Conservation (phyloP, 306 rosid genomes). For the Parietaria judaica region DNA sequence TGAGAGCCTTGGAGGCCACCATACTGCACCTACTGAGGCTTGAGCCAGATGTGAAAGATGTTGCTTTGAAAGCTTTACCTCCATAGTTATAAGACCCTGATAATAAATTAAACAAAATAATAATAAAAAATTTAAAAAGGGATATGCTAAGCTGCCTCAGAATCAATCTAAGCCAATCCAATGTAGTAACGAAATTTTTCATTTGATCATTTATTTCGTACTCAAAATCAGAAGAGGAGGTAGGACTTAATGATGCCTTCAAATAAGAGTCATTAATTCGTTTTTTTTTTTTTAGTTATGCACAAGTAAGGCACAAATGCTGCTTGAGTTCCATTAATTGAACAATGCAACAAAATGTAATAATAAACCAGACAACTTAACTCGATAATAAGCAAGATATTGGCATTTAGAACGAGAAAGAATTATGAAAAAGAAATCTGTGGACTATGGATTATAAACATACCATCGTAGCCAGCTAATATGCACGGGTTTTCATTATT, state of each 20-base stretch:
- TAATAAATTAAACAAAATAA: not conserved
- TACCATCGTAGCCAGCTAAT: constrained; percentile 75
- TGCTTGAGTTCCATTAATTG: too few relatives aligned
- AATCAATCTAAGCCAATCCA: not conserved
- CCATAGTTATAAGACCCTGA: constrained; percentile 71
- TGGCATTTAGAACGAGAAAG: not conserved
- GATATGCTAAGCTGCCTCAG: not conserved
- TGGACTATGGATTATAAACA: constrained; percentile 11
- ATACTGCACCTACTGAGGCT: constrained; percentile 69
- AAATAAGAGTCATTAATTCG: too few relatives aligned
- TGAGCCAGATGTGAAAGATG: constrained; percentile 58
- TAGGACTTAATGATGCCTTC: too few relatives aligned
- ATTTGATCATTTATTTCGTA: too few relatives aligned
- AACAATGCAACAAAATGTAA: too few relatives aligned
- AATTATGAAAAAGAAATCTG: not conserved
- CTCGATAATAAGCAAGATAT: too few relatives aligned
- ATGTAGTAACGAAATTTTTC: not conserved
- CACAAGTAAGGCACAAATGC: too few relatives aligned
- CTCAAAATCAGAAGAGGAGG: too few relatives aligned
- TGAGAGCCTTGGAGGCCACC: constrained; percentile 61
- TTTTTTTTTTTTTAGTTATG: too few relatives aligned
- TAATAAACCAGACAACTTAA: too few relatives aligned
- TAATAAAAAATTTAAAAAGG: not conserved
- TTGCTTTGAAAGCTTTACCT: constrained; percentile 54
- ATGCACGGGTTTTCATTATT: constrained; percentile 76